Percentiles rank a stretch among this genome's conserved stretches.
Evolutionary conservation across 495 filamentous ascomycete species (phyloP).

Genomic region (Penicillium cosmopolitanum): DNA sequence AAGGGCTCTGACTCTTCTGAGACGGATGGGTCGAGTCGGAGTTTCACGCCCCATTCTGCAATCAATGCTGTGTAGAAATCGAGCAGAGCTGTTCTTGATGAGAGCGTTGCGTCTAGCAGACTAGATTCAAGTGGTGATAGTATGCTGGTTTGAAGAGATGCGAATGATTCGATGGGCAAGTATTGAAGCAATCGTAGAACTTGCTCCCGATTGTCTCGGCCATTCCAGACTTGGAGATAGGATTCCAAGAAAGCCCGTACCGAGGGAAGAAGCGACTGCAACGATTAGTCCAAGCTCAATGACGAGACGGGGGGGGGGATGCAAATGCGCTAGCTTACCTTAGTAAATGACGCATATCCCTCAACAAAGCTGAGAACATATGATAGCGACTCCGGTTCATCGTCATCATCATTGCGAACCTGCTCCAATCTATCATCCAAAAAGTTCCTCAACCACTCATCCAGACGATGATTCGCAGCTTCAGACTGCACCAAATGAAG

Average conservation of each 20-base stretch:
- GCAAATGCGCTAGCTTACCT: conserved; percentile 47
- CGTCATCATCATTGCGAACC: conserved; percentile 51
- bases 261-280: conserved; percentile 62
- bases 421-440: conserved; percentile 60
- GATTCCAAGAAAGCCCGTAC: conserved; percentile 63
- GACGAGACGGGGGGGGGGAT: neutral
- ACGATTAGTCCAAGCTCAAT: neutral
- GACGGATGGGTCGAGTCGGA: conserved; percentile 32
- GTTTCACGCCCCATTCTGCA: conserved; percentile 63
- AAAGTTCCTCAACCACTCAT: conserved; percentile 68
- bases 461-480: conserved; percentile 56
- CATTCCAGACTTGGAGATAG: conserved; percentile 72
- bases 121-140: conserved; percentile 62
- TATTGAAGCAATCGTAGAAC: conserved; percentile 69
- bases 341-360: conserved; percentile 63
- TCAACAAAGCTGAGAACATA: conserved; percentile 60
- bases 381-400: conserved; percentile 49
- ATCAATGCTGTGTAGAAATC: conserved; percentile 74
- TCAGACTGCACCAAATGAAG: conserved; percentile 65
- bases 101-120: conserved; percentile 53
- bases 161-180: conserved; percentile 61
- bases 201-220: conserved; percentile 57
- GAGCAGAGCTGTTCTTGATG: conserved; percentile 60
- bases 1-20: conserved; percentile 44
- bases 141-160: conserved; percentile 49